Evolutionary conservation across 495 filamentous ascomycete genomes (phyloP).

Genomic region (Aspergillus funiculosus): DNA sequence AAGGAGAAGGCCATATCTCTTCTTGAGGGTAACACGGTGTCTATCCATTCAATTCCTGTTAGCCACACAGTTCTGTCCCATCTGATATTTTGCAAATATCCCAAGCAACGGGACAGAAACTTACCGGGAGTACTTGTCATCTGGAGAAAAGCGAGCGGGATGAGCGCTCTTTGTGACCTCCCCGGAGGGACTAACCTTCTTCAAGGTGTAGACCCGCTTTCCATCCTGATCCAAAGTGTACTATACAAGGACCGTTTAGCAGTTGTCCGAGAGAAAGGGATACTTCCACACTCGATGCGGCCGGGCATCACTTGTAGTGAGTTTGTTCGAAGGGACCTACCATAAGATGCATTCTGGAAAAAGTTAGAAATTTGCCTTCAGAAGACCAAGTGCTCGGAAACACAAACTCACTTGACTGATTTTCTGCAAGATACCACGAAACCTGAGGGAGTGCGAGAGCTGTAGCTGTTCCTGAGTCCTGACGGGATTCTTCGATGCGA

Average conservation of each 20-base stretch:
- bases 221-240: constrained; percentile 72
- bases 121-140: constrained; percentile 92
- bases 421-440: neutral
- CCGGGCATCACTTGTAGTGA: too few relatives aligned
- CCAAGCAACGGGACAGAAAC: too few relatives aligned
- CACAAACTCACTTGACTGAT: constrained; percentile 28
- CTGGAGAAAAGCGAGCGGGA: constrained; percentile 92
- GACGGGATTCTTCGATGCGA: constrained; percentile 3
- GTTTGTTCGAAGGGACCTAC: too few relatives aligned
- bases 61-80: neutral
- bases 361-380: constrained; percentile 18
- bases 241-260: constrained; percentile 30
- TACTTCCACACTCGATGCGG: too few relatives aligned
- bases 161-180: constrained; percentile 92
- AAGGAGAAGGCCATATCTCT: constrained; percentile 78
- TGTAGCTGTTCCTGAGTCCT: constrained; percentile 6
- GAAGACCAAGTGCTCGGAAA: neutral
- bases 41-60: constrained; percentile 32
- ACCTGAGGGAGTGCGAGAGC: neutral
- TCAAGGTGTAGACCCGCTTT: constrained; percentile 76
- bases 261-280: neutral
- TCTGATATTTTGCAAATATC: neutral
- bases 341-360: constrained; percentile 50
- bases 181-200: constrained; percentile 49
- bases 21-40: constrained; percentile 89